Evolutionary conservation across 768 basidiomycete species (phyloP), one percentile per base, ranked within the genome.

Genomic region (Lentinula lateritia): DNA sequence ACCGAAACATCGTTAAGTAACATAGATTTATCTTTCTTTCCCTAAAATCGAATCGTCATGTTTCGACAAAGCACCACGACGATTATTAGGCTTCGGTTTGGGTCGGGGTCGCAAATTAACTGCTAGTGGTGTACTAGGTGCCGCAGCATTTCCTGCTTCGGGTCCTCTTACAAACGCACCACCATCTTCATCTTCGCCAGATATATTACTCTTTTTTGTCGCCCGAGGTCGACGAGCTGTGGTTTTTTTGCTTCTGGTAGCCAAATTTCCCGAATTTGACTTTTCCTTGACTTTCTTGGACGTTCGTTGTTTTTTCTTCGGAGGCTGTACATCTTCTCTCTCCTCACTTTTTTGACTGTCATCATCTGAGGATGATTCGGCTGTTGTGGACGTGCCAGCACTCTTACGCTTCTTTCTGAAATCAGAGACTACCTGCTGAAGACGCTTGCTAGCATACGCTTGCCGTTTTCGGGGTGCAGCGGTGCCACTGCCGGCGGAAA

Each of bases 371-470:
- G 50, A 53, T 16, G 50, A 38, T 18, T 68, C 66, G 6, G 68
- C 58, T 1, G 66, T 66, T 9, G 68, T 50, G 5, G 75, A 71
- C 2, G 65, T 66, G 61, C 70, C 67, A 63, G 68, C 75, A 46
- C 35, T 58, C 20, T 63, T 62, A 62, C 76, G 75, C 70, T 83
- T 85, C 69, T 85, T 88, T 60, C 91, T 81, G 69, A 89, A 92
- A 62, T 91, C 90, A 32, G 84, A 79, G n/a, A 94, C 88, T 8
- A 93, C 89, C 69, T 93, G 82, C 70, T 96, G 92, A 61, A 97
- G 74, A 7, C 95, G 84, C 73, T 93, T 95, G 71, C 90, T 92
- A 3, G 88, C 76, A 66, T 95, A 95, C 4, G 87, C 90, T 65
- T 91, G 88, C 41, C 90, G 83, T 68, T 88, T 86, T 43, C 89